Conservation (phyloP, 345 rosid species). For the Gossypium ekmanianum region DNA sequence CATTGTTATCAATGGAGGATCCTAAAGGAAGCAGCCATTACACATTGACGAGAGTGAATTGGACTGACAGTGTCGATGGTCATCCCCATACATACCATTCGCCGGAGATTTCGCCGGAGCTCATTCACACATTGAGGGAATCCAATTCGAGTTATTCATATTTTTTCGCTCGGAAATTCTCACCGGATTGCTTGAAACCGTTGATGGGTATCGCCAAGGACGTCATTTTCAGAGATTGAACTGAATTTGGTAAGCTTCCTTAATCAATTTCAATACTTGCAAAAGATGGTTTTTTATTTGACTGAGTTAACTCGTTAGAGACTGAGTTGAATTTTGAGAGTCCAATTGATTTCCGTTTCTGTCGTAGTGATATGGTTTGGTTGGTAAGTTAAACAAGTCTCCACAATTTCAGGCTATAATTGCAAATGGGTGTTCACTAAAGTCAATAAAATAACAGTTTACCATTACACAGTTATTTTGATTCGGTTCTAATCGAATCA, state of each 20-base stretch:
- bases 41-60: conserved; percentile 77
- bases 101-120: conserved; percentile 42
- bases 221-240: conserved; percentile 58
- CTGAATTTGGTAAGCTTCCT: conserved; percentile 29
- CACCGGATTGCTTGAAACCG: conserved; percentile 56
- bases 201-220: conserved; percentile 67
- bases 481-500: too few relatives aligned
- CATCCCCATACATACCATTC: conserved; percentile 60
- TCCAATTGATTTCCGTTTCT: neutral
- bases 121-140: conserved; percentile 43
- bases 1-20: conserved; percentile 65
- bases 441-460: neutral
- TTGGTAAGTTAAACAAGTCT: neutral
- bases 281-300: neutral
- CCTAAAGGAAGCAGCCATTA: conserved; percentile 57
- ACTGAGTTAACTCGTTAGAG: neutral
- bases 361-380: neutral
- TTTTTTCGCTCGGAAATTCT: conserved; percentile 78
- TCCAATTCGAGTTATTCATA: conserved; percentile 50
- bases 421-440: neutral
- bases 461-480: too few relatives aligned
- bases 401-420: neutral
- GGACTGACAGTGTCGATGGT: conserved; percentile 71
- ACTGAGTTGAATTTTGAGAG: neutral
- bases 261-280: neutral